phyloP scores from a whole-genome alignment of 1,284 basidiomycete genomes.

The Gymnopus androsaceus region DNA sequence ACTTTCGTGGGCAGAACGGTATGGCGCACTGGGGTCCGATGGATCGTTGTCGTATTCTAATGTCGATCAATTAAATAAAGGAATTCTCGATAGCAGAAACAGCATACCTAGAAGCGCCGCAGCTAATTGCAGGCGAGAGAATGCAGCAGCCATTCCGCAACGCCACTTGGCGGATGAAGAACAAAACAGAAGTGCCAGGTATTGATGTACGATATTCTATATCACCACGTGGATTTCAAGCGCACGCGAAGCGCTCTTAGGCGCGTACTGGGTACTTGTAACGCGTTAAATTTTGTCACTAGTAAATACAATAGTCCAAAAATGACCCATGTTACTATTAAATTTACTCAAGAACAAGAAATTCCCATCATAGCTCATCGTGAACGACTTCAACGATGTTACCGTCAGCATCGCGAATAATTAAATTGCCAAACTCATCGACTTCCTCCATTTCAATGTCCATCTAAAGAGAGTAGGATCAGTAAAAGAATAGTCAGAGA shows the following conservation, averaged over 20 bases:
- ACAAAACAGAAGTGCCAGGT: no score
- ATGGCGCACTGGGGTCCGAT: slow-evolving; percentile 57
- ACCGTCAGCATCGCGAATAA: no score
- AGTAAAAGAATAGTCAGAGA: slow-evolving; percentile 2
- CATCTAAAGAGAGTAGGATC: slow-evolving; percentile 14
- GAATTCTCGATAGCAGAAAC: slow-evolving; percentile 1
- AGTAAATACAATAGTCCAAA: not conserved
- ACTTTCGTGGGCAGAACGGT: slow-evolving; percentile 74
- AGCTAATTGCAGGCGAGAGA: slow-evolving; percentile 79
- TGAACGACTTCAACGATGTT: no score
- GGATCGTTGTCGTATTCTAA: slow-evolving; percentile 84
- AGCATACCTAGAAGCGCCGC: slow-evolving; percentile 73
- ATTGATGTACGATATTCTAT: no score
- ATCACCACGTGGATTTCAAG: not conserved
- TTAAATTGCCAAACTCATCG: slow-evolving; percentile 59
- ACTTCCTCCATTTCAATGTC: slow-evolving; percentile 69
- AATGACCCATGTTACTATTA: not conserved
- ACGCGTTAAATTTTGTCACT: not conserved
- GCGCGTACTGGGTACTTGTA: no score
- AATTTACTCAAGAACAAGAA: not conserved
- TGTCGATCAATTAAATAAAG: not conserved
- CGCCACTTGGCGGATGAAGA: not conserved
- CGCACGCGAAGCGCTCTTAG: not conserved
- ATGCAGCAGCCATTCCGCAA: slow-evolving; percentile 45
- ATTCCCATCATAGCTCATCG: slow-evolving; percentile 39